Percentiles rank a stretch among this genome's conserved stretches.
Evolutionary conservation across 179 eudicot genomes (phyloP).

Genomic region (Vitellaria paradoxa): DNA sequence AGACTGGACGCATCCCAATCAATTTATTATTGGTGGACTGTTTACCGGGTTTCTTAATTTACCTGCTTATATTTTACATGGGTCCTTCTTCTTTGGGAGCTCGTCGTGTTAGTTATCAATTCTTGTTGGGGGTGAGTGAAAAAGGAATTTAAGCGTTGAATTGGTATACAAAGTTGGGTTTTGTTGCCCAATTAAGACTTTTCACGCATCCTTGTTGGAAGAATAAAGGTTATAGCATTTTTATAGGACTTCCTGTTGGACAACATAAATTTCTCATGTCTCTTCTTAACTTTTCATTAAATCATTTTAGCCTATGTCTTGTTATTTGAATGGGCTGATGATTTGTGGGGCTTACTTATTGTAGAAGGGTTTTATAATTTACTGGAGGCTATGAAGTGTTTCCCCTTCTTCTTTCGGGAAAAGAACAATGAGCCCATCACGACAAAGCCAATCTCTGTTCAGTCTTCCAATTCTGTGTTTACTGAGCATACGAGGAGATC

Average conservation of each 20-base stretch:
- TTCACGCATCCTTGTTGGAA: background rate
- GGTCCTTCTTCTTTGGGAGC: background rate
- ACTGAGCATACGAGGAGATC: slow-evolving; percentile 46
- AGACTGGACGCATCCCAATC: background rate
- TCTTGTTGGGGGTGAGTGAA: background rate
- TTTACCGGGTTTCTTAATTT: background rate
- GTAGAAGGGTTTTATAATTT: background rate
- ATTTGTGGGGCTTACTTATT: background rate
- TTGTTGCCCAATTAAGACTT: background rate
- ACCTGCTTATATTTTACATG: background rate
- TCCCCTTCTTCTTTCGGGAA: slow-evolving; percentile 31
- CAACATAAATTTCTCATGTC: background rate
- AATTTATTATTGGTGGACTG: background rate
- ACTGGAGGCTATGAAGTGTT: slow-evolving; percentile 47
- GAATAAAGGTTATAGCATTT: too few relatives aligned
- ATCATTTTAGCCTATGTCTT: background rate
- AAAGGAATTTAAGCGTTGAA: background rate
- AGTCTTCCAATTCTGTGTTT: slow-evolving; percentile 45
- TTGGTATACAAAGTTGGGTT: background rate
- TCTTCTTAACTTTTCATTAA: background rate
- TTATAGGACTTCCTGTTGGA: background rate
- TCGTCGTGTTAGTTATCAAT: background rate
- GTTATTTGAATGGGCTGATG: background rate
- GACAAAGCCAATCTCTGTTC: slow-evolving; percentile 31
- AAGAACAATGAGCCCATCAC: slow-evolving; percentile 36